phyloP scores from a whole-genome alignment of 2,329 filamentous ascomycete species.

The Beauveria sp. region DNA sequence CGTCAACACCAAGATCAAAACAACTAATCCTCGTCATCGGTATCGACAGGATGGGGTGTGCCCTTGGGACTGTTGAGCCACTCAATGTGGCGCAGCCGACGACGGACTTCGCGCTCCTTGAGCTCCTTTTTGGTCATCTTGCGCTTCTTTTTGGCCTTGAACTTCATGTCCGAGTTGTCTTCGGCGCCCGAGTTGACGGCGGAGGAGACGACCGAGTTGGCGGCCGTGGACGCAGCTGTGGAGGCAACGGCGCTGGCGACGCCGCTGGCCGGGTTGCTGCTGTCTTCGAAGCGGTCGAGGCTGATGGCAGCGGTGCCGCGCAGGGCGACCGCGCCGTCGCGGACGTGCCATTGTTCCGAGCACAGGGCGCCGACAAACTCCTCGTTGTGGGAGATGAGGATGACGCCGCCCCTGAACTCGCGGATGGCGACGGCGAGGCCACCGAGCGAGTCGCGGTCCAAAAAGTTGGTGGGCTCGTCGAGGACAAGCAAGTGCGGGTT shows the following conservation, averaged over 20 bases:
- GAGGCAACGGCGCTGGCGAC: slow-evolving; percentile 52
- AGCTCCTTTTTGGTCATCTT: slow-evolving; percentile 96
- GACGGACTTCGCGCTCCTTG: slow-evolving; percentile 85
- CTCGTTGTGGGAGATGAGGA: slow-evolving; percentile 99
- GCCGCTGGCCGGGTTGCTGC: slow-evolving; percentile 48
- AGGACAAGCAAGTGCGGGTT: slow-evolving; percentile 96
- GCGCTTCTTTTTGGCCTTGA: slow-evolving; percentile 89
- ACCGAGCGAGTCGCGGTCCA: slow-evolving; percentile 94
- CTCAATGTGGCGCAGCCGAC: slow-evolving; percentile 77
- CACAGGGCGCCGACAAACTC: slow-evolving; percentile 96
- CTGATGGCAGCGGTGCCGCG: slow-evolving; percentile 69
- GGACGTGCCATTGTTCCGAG: slow-evolving; percentile 93
- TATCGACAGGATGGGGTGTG: slow-evolving; percentile 68
- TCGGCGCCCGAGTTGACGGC: slow-evolving; percentile 78
- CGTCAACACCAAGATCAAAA: neutral
- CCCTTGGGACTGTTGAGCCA: slow-evolving; percentile 83
- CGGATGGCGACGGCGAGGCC: slow-evolving; percentile 96
- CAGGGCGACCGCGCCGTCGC: slow-evolving; percentile 77
- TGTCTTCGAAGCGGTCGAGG: slow-evolving; percentile 81
- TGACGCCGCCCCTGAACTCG: slow-evolving; percentile 95
- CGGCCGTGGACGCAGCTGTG: slow-evolving; percentile 48
- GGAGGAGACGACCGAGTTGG: slow-evolving; percentile 37
- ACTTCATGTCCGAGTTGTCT: slow-evolving; percentile 74
- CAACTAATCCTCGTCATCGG: slow-evolving; percentile 60
- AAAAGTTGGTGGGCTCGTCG: slow-evolving; percentile 98